Evolutionary conservation across 805 yeast genomes (phyloP), one percentile per base, ranked within the genome.

Genomic region (Saccharomycopsis sp.): DNA sequence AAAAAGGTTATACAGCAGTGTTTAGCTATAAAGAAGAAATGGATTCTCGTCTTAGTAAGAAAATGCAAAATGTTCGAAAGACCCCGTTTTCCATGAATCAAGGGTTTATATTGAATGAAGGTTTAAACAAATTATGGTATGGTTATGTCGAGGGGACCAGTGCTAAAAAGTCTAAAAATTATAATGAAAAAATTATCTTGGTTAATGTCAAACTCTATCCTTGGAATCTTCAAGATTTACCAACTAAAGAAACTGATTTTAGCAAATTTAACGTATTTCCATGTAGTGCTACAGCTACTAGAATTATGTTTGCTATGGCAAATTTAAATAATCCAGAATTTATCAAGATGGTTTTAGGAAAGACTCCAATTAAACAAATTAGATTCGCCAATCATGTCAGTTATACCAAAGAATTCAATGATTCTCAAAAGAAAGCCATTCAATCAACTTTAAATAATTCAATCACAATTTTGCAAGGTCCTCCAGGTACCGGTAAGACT

Each of bases 401-500:
- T 42, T 72, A 69, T 46, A 60, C 72, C 1, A 66, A 61, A 28
- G 53, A 66, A 1, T 65, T 76, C 45, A 76, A 76, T 51, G 72
- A 66, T 5, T 76, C 82, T 0, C 83, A 76, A 45, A 72, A 72
- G 47, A 62, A 63, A 25, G 78, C 79, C 5, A 41, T 63, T 31
- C 76, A 73, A 45, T 69, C 74, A 32, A 76, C 66, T 5, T 56
- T 67, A 43, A 69, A 64, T 52, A 73, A 63, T 51, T 61, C 69
- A 18, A 69, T 66, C 31, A 74, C 76, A 2, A 49, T 80, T 14
- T 63, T 81, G 15, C 88, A 79, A 56, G 89, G 88, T 2, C 89
- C 89, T 1, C 88, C 88, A 2, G 89, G 88, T 12, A 81, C 89
- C 0, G 89, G 89, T 41, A 80, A 80, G 54, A 81, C 89, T 0